Percentiles rank a stretch among this genome's conserved stretches.
Evolutionary conservation across 805 yeast genomes (phyloP).

Genomic region (Teunomyces barrocoloradensis): DNA sequence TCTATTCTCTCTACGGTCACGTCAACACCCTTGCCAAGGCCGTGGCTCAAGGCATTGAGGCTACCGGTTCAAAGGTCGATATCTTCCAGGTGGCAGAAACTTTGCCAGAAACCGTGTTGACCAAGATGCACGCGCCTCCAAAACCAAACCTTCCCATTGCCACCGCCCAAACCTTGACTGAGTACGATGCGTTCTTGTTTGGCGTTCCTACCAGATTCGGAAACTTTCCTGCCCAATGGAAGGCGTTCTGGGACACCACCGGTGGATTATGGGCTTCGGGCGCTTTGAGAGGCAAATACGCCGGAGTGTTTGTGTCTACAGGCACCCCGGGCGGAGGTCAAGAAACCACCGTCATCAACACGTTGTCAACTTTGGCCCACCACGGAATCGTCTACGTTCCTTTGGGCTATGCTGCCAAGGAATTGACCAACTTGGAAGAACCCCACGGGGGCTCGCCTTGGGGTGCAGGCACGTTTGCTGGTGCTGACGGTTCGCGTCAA

Average conservation of each 20-base stretch:
- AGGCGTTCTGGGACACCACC: conserved; percentile 23
- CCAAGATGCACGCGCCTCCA: conserved; percentile 57
- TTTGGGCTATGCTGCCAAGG: conserved; percentile 20
- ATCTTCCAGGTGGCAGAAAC: conserved; percentile 77
- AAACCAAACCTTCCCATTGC: conserved; percentile 24
- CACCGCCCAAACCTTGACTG: conserved; percentile 16
- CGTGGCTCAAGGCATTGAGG: conserved; percentile 61
- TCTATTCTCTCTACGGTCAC: conserved; percentile 79
- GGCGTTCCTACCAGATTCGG: conserved; percentile 28
- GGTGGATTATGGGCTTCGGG: conserved; percentile 24
- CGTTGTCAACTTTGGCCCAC: conserved; percentile 22
- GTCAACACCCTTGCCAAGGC: conserved; percentile 63
- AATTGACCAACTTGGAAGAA: conserved; percentile 15
- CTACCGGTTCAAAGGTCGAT: conserved; percentile 65
- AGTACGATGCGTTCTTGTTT: conserved; percentile 25
- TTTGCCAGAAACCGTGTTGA: conserved; percentile 54
- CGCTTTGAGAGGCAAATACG: conserved; percentile 21
- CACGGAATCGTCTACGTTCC: conserved; percentile 26
- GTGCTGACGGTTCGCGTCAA: conserved; percentile 20
- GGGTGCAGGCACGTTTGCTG: conserved; percentile 28
- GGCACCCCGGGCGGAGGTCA: conserved; percentile 26
- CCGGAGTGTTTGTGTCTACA: conserved; percentile 24
- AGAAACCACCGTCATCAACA: conserved; percentile 22
- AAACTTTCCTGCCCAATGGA: conserved; percentile 23
- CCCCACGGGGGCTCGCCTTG: conserved; percentile 27